Conservation (phyloP, 1,139 yeast species). For the Hansenula sp. region DNA sequence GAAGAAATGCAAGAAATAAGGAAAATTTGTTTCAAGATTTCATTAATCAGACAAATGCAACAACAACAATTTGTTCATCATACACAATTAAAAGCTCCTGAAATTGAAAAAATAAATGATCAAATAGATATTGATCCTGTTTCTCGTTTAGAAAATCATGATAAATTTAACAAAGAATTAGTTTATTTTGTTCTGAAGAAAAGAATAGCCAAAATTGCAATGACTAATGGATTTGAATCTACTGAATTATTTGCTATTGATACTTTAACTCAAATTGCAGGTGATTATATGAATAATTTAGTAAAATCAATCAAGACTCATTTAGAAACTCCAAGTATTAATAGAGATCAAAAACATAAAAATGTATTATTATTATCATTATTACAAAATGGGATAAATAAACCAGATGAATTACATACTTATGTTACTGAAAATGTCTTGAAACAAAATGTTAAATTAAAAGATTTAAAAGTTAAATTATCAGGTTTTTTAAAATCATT, state of each 20-base stretch:
- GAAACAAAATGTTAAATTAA: constrained; percentile 65
- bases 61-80: constrained; percentile 68
- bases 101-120: constrained; percentile 56
- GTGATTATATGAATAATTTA: constrained; percentile 69
- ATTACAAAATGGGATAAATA: constrained; percentile 79
- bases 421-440: constrained; percentile 72
- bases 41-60: constrained; percentile 87
- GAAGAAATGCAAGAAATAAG: constrained; percentile 83
- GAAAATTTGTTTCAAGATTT: constrained; percentile 81
- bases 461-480: constrained; percentile 63
- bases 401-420: constrained; percentile 70
- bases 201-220: constrained; percentile 71
- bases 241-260: constrained; percentile 77
- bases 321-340: constrained; percentile 56
- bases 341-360: constrained; percentile 34
- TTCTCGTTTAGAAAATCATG: constrained; percentile 59
- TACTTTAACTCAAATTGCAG: constrained; percentile 79
- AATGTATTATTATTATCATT: constrained; percentile 60
- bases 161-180: constrained; percentile 49
- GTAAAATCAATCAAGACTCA: constrained; percentile 70
- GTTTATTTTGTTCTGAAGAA: constrained; percentile 66
- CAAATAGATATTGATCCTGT: constrained; percentile 69
- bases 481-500: constrained; percentile 76
- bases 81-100: constrained; percentile 69
- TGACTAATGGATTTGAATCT: constrained; percentile 92